Evolutionary conservation across 257 asterid genomes (phyloP), one percentile per base, ranked within the genome.

Genomic region (Fraxinus quadrangulata): DNA sequence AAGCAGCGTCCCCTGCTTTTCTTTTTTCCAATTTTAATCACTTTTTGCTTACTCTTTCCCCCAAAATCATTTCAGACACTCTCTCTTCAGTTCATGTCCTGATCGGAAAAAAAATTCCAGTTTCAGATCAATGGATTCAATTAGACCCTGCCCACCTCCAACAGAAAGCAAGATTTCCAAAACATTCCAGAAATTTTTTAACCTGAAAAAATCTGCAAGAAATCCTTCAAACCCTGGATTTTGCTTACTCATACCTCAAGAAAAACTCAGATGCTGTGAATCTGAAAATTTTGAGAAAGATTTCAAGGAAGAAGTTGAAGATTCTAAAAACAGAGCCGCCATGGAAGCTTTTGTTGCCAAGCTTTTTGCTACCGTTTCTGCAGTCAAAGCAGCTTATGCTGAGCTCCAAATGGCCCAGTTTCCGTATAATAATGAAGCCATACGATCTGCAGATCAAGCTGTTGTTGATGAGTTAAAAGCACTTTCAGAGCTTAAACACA

Each of bases 401-500:
- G 94, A 91, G 91, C 91, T 93, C 12, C 99, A 95, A 81, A 82
- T 93, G 87, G 97, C 99, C 7, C 99, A 95, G 93, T 93, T 91
- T 21, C 99, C 98, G n/a, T 93, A 91, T 85, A 85, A 84, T 84
- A 67, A 73, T 34, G 96, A 84, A 8, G 98, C 97, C 30, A 84
- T 95, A 17, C 97, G 88, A 19, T 74, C 86, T 1, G 97, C 99
- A 47, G 99, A 95, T 80, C 97, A 91, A 70, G 85, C 93, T 6
- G 98, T 95, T n/a, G 97, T 95, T 45, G 88, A 88, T 78, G 97
- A 93, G 36, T 77, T 95, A 23, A 92, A 92, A 61, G 80, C 91
- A 10, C 89, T 95, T 1, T 95, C 99, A 0, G 98, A 93, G 81
- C 90, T 95, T 1, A 95, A 95, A 13, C 86, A 86, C 37, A 75